Percentiles rank a stretch among this genome's conserved stretches.
Conservation (phyloP, 345 rosid genomes). For the Eucalyptus pauciflora region DNA sequence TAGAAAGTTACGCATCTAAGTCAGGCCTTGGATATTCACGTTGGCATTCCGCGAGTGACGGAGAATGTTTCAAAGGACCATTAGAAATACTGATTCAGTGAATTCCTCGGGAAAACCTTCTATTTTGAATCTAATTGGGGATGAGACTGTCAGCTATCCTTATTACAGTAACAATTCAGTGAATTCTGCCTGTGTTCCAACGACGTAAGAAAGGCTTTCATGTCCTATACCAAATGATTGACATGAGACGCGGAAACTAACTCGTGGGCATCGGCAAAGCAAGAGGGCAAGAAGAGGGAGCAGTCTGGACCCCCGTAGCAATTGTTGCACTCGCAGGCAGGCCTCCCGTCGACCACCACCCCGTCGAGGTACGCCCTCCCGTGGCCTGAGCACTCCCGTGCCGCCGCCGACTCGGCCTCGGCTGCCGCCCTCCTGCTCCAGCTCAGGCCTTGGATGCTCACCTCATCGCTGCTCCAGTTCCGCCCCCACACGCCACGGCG, state of each 20-base stretch:
- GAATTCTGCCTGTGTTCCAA: neutral
- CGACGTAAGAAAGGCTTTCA: neutral
- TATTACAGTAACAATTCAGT: neutral
- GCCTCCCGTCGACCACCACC: constrained; percentile 4
- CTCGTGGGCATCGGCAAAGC: constrained; percentile 40
- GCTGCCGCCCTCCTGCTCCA: constrained; percentile 50
- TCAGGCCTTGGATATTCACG: neutral
- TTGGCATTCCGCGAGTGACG: neutral
- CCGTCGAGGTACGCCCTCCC: constrained; percentile 72
- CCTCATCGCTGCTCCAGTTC: neutral
- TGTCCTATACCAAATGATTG: neutral
- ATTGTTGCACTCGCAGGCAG: constrained; percentile 46
- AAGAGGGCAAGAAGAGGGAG: constrained; percentile 23
- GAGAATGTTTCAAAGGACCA: neutral
- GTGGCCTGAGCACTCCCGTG: constrained; percentile 54
- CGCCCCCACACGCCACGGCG: neutral
- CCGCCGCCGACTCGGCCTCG: constrained; percentile 59
- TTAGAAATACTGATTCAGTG: neutral
- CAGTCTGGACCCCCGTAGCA: constrained; percentile 52
- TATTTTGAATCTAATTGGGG: neutral
- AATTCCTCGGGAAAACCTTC: neutral
- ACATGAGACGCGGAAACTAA: neutral
- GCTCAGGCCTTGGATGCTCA: neutral
- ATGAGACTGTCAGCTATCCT: neutral
- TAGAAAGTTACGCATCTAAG: neutral